phyloP scores from a whole-genome alignment of 495 filamentous ascomycete genomes.

The Choiromyces venosus region DNA sequence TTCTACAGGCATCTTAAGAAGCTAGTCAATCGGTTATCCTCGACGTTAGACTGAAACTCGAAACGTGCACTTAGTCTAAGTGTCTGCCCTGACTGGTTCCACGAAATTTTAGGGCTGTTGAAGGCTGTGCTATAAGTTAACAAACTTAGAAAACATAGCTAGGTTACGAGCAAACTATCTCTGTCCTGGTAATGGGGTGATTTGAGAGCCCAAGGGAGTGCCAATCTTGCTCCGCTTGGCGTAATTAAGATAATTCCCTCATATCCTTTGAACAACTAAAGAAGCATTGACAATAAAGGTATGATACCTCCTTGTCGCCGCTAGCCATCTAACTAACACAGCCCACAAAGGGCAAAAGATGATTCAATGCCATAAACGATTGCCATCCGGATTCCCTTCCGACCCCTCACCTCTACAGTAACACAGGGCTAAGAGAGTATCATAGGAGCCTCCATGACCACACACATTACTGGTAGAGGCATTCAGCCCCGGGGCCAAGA shows the following conservation, averaged over 20 bases:
- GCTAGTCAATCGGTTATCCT: background rate
- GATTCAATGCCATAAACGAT: too few relatives aligned
- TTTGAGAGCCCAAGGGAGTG: background rate
- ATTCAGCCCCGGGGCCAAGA: too few relatives aligned
- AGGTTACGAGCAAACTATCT: background rate
- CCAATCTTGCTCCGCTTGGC: background rate
- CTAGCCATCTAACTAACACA: too few relatives aligned
- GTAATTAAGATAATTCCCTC: background rate
- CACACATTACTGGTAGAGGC: too few relatives aligned
- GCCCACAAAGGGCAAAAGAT: too few relatives aligned
- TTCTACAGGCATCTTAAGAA: background rate
- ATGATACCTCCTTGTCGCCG: background rate
- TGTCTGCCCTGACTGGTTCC: background rate
- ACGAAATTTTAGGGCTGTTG: background rate
- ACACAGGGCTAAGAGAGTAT: too few relatives aligned
- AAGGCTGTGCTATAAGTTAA: background rate
- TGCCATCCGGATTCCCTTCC: background rate
- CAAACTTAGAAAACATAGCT: background rate
- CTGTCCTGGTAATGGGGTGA: background rate
- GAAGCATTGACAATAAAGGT: background rate
- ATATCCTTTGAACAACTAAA: background rate
- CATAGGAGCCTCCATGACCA: too few relatives aligned
- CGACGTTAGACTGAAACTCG: background rate
- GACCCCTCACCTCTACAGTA: too few relatives aligned
- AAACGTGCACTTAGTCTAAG: background rate